Base-by-base conservation (phyloP, 805 yeast species). In the Lipomyces starkeyi region DNA sequence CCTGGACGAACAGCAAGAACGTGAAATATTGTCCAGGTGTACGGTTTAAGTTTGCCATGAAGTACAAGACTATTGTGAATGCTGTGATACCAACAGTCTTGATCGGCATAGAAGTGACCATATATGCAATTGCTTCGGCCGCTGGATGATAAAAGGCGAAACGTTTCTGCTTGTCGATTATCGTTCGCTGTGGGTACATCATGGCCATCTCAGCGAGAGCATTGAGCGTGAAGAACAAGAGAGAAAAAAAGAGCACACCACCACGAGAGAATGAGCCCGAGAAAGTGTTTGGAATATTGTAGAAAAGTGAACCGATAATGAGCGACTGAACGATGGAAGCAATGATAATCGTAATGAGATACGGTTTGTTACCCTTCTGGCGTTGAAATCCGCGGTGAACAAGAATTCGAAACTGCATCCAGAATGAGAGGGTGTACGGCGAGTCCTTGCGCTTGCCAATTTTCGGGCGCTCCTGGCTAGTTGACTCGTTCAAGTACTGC, bases 71-170 rank as follows among this genome's bases (percentile, higher is more conserved):
- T 53, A 87, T 70, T 47, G 82, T 73, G 76, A 87, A 88, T 29
- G 76, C 71, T 27, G 84, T 73, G 29, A 82, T 76, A 40, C 83
- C 80, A 29, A 82, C 35, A 17, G 85, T 56, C 74, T 86, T 86
- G 58, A 81, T 75, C 3, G 90, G 90, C 34, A 87, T 70, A 74
- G 88, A 90, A 4, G 88, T 81, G 14, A 87, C 69, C 65, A 88
- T 81, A 1, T 88, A 84, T 0, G 90, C 87, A 49, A 88, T 72
- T 0, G 91, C 89, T 73, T 88, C 88, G 6, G 91, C 88, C 64
- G 87, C 78, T 17, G 89, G 88, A 67, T 84, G 87, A 72, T 87
- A 87, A 47, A 87, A 74, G 0, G 88, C 86, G 72, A 52, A 64
- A 2, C 29, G 9, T 11, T 40, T 37, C 17, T 87, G 90, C 73